Conservation (phyloP, 768 basidiomycete genomes). For the Suillus ampliporus region DNA sequence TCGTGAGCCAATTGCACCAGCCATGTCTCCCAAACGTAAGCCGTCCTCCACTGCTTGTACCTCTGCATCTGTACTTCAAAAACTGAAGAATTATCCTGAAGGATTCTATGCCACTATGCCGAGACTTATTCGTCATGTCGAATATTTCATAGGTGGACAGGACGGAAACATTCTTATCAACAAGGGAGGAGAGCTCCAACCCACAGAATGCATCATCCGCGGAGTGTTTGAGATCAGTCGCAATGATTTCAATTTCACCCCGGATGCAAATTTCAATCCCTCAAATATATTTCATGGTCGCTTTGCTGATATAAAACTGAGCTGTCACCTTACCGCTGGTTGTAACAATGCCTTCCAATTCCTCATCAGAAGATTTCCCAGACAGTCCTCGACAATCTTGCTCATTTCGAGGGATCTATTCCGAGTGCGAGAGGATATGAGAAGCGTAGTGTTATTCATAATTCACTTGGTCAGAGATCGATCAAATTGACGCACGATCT, state of each 20-base stretch:
- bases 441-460: neutral
- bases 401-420: neutral
- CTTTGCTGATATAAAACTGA: conserved; percentile 1
- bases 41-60: neutral
- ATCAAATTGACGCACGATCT: conserved; percentile 6
- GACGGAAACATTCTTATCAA: neutral
- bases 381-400: conserved; percentile 1
- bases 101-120: neutral
- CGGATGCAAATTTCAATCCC: conserved; percentile 6
- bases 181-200: neutral
- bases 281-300: conserved; percentile 2
- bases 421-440: neutral
- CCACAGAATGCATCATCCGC: conserved; percentile 1
- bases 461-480: neutral
- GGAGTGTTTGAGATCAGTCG: conserved; percentile 6
- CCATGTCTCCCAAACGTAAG: neutral
- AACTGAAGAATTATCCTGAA: neutral
- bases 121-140: neutral
- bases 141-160: conserved; percentile 4
- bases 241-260: conserved; percentile 12
- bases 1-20: neutral
- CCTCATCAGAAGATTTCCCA: neutral
- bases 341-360: neutral
- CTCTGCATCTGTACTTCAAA: neutral
- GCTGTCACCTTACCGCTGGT: conserved; percentile 4